These are phyloP conservation scores for Yamadazyma atmosphaerica DNA, from an alignment of 1,139 yeast genomes.

Conservation along the genomic window DNA sequence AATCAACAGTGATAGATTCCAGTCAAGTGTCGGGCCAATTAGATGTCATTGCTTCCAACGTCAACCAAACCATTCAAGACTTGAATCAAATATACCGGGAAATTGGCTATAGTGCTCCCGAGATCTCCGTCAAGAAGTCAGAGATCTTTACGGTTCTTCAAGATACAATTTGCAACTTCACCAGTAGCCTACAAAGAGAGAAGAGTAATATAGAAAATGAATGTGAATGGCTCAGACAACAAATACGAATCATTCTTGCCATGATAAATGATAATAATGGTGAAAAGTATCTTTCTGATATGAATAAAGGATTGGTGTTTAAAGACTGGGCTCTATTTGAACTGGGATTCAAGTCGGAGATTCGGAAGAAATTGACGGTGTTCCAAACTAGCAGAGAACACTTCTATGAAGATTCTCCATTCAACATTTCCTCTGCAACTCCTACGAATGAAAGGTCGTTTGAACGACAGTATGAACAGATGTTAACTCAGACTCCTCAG, in stretches of 20 bases:
- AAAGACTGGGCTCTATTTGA: slow-evolving; percentile 26
- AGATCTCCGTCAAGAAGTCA: slow-evolving; percentile 34
- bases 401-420: slow-evolving; percentile 30
- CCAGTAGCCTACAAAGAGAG: slow-evolving; percentile 35
- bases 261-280: slow-evolving; percentile 42
- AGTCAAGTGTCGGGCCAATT: slow-evolving; percentile 16
- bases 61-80: slow-evolving; percentile 36
- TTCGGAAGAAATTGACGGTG: slow-evolving; percentile 20
- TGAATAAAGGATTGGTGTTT: slow-evolving; percentile 37
- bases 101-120: slow-evolving; percentile 40
- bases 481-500: slow-evolving; percentile 28
- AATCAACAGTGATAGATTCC: slow-evolving; percentile 4
- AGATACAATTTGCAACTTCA: slow-evolving; percentile 38
- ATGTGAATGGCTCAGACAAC: slow-evolving; percentile 51
- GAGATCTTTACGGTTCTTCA: slow-evolving; percentile 43
- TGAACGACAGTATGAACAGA: slow-evolving; percentile 28
- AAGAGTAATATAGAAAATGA: slow-evolving; percentile 41
- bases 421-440: slow-evolving; percentile 18
- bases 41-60: slow-evolving; percentile 27
- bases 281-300: slow-evolving; percentile 21
- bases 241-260: slow-evolving; percentile 39
- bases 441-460: slow-evolving; percentile 19
- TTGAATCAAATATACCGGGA: slow-evolving; percentile 32
- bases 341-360: slow-evolving; percentile 35
- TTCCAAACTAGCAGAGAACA: slow-evolving; percentile 21